Percentiles rank a stretch among this genome's conserved stretches.
phyloP scores from a whole-genome alignment of 192 early-diverging fungal species.

The Lobulomyces angularis region DNA sequence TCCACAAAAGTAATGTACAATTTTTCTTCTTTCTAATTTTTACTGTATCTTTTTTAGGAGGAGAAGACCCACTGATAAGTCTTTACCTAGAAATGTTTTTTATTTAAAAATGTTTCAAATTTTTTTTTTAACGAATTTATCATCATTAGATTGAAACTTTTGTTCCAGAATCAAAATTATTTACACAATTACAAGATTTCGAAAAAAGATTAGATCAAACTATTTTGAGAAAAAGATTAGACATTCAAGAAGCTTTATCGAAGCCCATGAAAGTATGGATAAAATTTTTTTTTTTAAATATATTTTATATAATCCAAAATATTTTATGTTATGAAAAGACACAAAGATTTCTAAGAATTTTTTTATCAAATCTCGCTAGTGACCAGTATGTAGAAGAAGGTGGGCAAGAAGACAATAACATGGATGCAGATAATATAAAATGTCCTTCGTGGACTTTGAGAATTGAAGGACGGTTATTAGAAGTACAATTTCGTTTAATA shows the following conservation, averaged over 20 bases:
- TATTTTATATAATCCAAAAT: neutral
- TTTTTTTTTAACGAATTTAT: neutral
- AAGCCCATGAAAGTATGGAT: constrained; percentile 58
- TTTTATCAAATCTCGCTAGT: constrained; percentile 73
- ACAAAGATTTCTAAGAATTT: constrained; percentile 75
- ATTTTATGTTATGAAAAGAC: constrained; percentile 24
- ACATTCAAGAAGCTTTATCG: constrained; percentile 82
- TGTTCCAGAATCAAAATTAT: constrained; percentile 85
- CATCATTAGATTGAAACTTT: constrained; percentile 67
- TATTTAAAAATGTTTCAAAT: no score
- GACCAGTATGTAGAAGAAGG: constrained; percentile 52
- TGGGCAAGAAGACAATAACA: constrained; percentile 28
- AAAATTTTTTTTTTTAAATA: no score
- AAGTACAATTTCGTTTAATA: constrained; percentile 30
- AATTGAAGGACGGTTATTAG: constrained; percentile 79
- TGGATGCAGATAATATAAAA: constrained; percentile 15
- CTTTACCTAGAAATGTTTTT: constrained; percentile 20
- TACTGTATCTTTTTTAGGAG: constrained; percentile 10
- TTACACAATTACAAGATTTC: constrained; percentile 71
- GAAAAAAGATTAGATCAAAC: constrained; percentile 81
- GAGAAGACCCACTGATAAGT: constrained; percentile 20
- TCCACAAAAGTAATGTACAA: no score
- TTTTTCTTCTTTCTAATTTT: neutral
- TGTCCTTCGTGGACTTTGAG: constrained; percentile 83
- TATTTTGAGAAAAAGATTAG: constrained; percentile 80